These are phyloP conservation scores for Echinochloa phyllopogon DNA, from an alignment of 176 grass and related monocot species.

Conservation along the genomic window DNA sequence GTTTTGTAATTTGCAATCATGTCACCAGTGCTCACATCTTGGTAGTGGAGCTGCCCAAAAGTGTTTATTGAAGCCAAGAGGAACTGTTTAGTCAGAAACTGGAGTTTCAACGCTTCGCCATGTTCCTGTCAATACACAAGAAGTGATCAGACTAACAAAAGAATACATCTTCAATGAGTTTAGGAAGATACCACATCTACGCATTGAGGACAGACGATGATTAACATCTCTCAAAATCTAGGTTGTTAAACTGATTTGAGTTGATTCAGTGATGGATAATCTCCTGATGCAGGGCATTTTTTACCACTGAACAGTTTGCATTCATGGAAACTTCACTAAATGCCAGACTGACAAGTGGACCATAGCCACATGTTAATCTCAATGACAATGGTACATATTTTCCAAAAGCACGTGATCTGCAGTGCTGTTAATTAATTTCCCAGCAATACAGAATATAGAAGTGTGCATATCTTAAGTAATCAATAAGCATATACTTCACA, in stretches of 20 bases:
- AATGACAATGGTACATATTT: no score
- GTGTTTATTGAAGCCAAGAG: slow-evolving; percentile 77
- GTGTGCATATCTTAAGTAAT: background rate
- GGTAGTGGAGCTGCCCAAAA: slow-evolving; percentile 82
- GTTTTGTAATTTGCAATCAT: slow-evolving; percentile 77
- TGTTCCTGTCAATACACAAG: slow-evolving; percentile 59
- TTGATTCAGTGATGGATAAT: background rate
- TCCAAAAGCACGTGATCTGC: no score
- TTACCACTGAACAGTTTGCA: background rate
- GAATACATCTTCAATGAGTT: background rate
- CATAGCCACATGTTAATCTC: no score
- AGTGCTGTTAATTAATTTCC: no score
- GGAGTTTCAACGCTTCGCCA: slow-evolving; percentile 68
- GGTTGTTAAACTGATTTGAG: background rate
- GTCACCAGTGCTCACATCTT: slow-evolving; percentile 86
- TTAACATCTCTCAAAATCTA: background rate
- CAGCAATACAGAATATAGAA: no score
- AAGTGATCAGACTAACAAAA: background rate
- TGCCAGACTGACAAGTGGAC: no score
- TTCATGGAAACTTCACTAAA: no score
- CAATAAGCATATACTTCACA: background rate
- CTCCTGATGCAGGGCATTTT: background rate
- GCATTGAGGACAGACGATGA: background rate
- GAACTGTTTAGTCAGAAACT: slow-evolving; percentile 86
- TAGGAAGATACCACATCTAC: background rate